Evolutionary conservation across 169 alveolate genomes (phyloP).

Genomic region (Cytauxzoon felis): DNA sequence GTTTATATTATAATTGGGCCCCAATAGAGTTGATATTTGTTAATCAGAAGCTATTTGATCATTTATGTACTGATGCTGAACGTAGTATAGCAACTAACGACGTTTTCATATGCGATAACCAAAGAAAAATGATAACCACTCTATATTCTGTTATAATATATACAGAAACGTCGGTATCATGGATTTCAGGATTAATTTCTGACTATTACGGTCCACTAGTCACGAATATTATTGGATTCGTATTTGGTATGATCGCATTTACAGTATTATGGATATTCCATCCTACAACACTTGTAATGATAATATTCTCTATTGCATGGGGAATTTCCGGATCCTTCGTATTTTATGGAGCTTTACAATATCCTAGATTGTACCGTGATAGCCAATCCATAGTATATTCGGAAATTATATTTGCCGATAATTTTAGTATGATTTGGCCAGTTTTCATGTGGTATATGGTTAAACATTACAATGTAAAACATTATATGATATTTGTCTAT

Average conservation of each 20-base stretch:
- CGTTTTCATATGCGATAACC: conserved; percentile 41
- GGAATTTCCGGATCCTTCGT: conserved; percentile 45
- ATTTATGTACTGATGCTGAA: conserved; percentile 41
- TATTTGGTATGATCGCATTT: conserved; percentile 30
- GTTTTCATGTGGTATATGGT: conserved; percentile 4
- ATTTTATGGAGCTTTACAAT: conserved; percentile 38
- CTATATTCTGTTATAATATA: conserved; percentile 19
- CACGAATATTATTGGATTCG: conserved; percentile 14
- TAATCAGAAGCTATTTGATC: conserved; percentile 6
- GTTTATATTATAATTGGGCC: conserved; percentile 60
- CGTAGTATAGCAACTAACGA: conserved; percentile 7
- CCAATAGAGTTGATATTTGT: conserved; percentile 41
- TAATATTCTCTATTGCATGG: conserved; percentile 29
- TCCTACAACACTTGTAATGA: not conserved
- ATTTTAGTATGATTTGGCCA: conserved; percentile 44
- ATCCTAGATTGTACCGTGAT: conserved; percentile 44
- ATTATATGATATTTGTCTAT: conserved; percentile 5
- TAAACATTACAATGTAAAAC: conserved; percentile 8
- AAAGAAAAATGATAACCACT: conserved; percentile 37
- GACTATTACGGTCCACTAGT: conserved; percentile 29
- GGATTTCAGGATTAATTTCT: conserved; percentile 32
- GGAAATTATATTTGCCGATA: conserved; percentile 43
- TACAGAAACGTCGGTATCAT: conserved; percentile 26
- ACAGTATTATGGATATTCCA: conserved; percentile 14
- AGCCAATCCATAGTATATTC: conserved; percentile 42